A percentile compares a stretch with the other conserved stretches of the same genome.
phyloP scores from a whole-genome alignment of 495 filamentous ascomycete genomes.

The Penicillium ucsense region DNA sequence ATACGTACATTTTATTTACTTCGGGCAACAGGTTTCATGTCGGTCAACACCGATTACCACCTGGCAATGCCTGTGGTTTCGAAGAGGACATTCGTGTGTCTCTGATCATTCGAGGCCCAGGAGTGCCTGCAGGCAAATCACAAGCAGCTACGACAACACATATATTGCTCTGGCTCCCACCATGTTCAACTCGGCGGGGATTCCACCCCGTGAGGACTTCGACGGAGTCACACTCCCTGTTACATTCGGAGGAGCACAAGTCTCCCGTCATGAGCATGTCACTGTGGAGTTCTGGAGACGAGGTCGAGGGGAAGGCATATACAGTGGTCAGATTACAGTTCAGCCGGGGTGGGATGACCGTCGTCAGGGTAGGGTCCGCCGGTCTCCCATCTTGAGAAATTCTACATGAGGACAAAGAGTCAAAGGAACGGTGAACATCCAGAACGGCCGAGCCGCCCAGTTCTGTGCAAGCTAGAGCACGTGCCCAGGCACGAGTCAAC shows the following conservation, averaged over 20 bases:
- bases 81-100: constrained; percentile 70
- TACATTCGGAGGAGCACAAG: constrained; percentile 16
- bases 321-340: too few species aligned
- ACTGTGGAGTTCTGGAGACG: constrained; percentile 58
- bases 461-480: too few species aligned
- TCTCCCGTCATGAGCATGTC: constrained; percentile 48
- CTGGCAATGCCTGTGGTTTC: constrained; percentile 62
- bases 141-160: constrained; percentile 56
- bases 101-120: constrained; percentile 50
- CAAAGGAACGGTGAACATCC: too few species aligned
- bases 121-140: constrained; percentile 32
- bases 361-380: too few species aligned
- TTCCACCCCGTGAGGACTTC: constrained; percentile 42
- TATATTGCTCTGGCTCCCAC: constrained; percentile 62
- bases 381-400: too few species aligned
- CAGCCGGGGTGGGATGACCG: too few species aligned
- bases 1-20: constrained; percentile 64
- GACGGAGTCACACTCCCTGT: constrained; percentile 51
- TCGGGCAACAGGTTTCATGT: constrained; percentile 72
- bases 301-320: constrained; percentile 40
- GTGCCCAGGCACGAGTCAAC: too few species aligned
- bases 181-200: constrained; percentile 42
- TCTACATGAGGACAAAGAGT: too few species aligned
- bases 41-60: constrained; percentile 60
- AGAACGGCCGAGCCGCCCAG: too few species aligned